phyloP scores from a whole-genome alignment of 495 filamentous ascomycete species.

The Penicillium psychrofluorescens region DNA sequence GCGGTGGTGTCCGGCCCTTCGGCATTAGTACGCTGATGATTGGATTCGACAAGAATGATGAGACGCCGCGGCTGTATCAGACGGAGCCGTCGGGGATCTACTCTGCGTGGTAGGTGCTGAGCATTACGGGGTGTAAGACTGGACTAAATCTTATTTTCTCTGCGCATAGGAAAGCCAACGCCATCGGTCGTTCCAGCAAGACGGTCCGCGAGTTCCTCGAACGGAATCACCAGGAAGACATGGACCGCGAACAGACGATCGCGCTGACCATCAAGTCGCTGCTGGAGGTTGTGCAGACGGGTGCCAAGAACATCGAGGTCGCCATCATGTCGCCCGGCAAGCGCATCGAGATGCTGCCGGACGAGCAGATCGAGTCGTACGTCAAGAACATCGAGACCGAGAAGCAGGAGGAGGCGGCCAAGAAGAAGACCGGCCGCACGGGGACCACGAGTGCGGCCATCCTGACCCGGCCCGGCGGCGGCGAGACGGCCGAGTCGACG shows the following conservation, averaged over 20 bases:
- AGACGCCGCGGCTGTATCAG: slow-evolving; percentile 83
- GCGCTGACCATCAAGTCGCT: slow-evolving; percentile 96
- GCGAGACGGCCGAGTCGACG: slow-evolving; percentile 25
- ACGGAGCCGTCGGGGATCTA: slow-evolving; percentile 98
- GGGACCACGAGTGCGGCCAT: slow-evolving; percentile 75
- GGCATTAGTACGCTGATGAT: slow-evolving; percentile 97
- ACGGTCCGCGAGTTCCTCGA: slow-evolving; percentile 97
- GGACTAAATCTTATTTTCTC: slow-evolving; percentile 4
- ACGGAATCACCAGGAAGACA: slow-evolving; percentile 93
- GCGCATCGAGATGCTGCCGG: slow-evolving; percentile 84
- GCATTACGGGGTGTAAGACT: not conserved
- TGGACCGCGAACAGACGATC: slow-evolving; percentile 95
- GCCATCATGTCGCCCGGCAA: slow-evolving; percentile 97
- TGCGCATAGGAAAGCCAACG: slow-evolving; percentile 86
- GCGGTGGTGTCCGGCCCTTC: slow-evolving; percentile 93
- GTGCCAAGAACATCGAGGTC: slow-evolving; percentile 99
- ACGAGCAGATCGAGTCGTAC: slow-evolving; percentile 91
- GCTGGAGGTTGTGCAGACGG: slow-evolving; percentile 95
- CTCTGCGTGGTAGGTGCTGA: slow-evolving; percentile 74
- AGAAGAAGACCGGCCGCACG: slow-evolving; percentile 83
- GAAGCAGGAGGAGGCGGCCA: slow-evolving; percentile 96
- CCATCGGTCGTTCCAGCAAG: slow-evolving; percentile 96
- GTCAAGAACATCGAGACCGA: slow-evolving; percentile 98
- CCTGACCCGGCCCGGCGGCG: slow-evolving; percentile 58
- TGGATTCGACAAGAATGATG: slow-evolving; percentile 89